Evolutionary conservation across 2,329 filamentous ascomycete genomes (phyloP), one percentile per base, ranked within the genome.

Genomic region (Sporothrix humicola): DNA sequence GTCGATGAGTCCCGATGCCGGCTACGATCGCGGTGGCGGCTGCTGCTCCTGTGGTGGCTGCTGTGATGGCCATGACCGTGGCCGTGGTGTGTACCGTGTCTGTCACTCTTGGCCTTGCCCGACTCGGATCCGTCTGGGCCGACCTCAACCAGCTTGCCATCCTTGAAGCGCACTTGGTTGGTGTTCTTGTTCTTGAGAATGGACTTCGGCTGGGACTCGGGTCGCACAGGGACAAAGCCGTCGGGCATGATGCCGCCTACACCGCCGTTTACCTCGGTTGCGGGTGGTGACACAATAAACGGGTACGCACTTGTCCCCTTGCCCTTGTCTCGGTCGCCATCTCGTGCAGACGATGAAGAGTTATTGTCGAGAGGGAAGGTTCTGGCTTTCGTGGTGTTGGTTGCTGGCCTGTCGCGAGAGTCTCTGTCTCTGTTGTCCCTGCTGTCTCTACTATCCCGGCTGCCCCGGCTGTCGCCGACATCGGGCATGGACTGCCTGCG

Each of bases 161-260:
- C 83, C 52, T 86, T 84, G 74, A 88, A 88, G 3, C 85, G 84
- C 5, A 90, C 87, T 63, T 86, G 86, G 74, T 89, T 86, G 65
- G 85, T 85, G 74, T 88, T 88, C 77, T 84, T 86, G 78, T 90
- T 90, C 82, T 90, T 90, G 20, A 90, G 81, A n/a, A 90, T 90
- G 5, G 87, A 85, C 77, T 89, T 89, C 1, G 88, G 88, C 73
- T 78, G 79, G 0, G 82, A 81, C 83, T 42, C 76, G 76, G 3
- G 81, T 77, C 0, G 82, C 79, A 81, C 78, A 75, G 20, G 23
- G 54, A 52, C 54, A 15, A 5, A 76, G 72, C n/a, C 79, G 77
- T 37, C 76, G 74, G 73, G 78, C 80, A 52, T 77, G 77, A 58
- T 76, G 50, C 20, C 42, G 5, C 52, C 50, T 0, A 9, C 6